phyloP scores from a whole-genome alignment of 2,329 filamentous ascomycete species.

The Cladophialophora immunda region DNA sequence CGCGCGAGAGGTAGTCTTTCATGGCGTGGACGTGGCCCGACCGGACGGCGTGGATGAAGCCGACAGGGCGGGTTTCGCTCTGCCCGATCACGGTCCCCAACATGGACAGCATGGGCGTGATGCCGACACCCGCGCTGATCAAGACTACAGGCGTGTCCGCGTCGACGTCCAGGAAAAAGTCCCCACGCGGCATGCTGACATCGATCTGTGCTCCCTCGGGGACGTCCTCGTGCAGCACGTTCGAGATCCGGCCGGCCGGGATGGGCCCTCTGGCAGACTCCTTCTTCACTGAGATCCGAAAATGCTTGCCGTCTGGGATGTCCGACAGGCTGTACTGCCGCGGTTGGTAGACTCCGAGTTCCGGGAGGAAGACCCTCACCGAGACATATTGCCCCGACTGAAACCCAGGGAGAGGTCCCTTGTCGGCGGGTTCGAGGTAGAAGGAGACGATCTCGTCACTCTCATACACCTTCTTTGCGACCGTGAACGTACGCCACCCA shows the following conservation, averaged over 20 bases:
- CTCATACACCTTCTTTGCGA: constrained; percentile 71
- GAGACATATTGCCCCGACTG: constrained; percentile 78
- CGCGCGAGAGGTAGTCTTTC: constrained; percentile 35
- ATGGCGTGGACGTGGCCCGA: constrained; percentile 38
- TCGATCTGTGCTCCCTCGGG: constrained; percentile 69
- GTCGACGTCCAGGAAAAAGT: constrained; percentile 63
- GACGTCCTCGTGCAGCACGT: constrained; percentile 70
- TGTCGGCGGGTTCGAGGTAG: constrained; percentile 71
- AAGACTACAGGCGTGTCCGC: constrained; percentile 62
- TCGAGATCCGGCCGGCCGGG: constrained; percentile 73
- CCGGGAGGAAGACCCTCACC: constrained; percentile 65
- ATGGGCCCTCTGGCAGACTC: constrained; percentile 64
- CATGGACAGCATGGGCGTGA: constrained; percentile 69
- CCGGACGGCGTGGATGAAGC: constrained; percentile 39
- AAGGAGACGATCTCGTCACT: constrained; percentile 75
- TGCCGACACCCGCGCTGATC: constrained; percentile 69
- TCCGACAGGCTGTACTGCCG: constrained; percentile 79
- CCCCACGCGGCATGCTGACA: constrained; percentile 72
- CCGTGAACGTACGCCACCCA: constrained; percentile 72
- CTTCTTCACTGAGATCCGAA: constrained; percentile 76
- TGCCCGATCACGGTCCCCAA: constrained; percentile 56
- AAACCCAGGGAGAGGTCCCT: constrained; percentile 67
- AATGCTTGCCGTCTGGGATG: constrained; percentile 54
- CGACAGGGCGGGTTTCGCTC: constrained; percentile 28
- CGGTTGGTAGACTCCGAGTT: constrained; percentile 70